These are phyloP conservation scores for Limtongia smithiae DNA, from an alignment of 805 yeast genomes.

Conservation along the genomic window DNA sequence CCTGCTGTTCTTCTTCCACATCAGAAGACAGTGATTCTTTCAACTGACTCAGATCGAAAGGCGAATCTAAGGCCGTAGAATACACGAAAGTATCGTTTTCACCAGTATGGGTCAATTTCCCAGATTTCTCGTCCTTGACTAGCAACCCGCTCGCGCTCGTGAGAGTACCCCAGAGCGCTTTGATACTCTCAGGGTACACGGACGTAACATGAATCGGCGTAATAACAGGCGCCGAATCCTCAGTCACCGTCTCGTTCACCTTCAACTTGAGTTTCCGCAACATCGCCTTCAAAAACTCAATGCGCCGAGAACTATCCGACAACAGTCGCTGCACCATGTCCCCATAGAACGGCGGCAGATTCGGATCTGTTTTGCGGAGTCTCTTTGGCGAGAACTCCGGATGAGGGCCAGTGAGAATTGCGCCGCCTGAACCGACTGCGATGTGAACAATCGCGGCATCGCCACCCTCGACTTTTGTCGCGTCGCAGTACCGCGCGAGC, in stretches of 20 bases:
- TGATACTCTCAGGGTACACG: conserved; percentile 35
- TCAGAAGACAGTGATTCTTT: conserved; percentile 11
- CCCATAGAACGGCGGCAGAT: conserved; percentile 18
- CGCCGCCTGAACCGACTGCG: conserved; percentile 69
- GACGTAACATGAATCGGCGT: conserved; percentile 64
- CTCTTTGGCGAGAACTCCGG: conserved; percentile 60
- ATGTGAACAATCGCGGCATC: conserved; percentile 72
- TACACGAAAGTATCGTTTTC: conserved; percentile 53
- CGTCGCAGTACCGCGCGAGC: conserved; percentile 62
- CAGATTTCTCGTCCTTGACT: conserved; percentile 1
- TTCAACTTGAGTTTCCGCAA: conserved; percentile 61
- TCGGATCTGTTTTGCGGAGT: conserved; percentile 12
- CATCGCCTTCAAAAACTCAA: conserved; percentile 54
- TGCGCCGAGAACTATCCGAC: conserved; percentile 47
- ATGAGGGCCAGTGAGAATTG: conserved; percentile 77
- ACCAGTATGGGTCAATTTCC: conserved; percentile 43
- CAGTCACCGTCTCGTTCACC: conserved; percentile 50
- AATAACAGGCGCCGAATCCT: conserved; percentile 55
- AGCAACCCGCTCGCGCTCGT: conserved; percentile 39
- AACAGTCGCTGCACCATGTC: conserved; percentile 38
- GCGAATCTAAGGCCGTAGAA: conserved; percentile 21
- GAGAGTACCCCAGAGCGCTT: conserved; percentile 38
- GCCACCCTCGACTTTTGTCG: conserved; percentile 49
- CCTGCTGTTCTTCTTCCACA: conserved; percentile 36
- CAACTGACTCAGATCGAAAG: conserved; percentile 10